Evolutionary conservation across 768 basidiomycete genomes (phyloP).

Genomic region (Jaapia argillacea): DNA sequence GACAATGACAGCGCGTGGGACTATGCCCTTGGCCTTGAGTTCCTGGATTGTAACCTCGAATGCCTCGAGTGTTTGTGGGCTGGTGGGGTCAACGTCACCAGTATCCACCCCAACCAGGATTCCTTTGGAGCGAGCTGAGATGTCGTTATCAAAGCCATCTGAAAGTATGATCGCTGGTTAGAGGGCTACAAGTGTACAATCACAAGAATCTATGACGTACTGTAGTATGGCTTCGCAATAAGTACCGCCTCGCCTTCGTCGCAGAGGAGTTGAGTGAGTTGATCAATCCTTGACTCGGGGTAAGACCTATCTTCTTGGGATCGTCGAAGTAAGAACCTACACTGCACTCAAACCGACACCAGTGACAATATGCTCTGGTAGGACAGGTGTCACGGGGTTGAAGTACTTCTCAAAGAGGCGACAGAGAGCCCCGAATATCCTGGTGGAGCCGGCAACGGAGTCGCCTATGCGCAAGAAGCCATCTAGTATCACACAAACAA

Average conservation of each 20-base stretch:
- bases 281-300: neutral
- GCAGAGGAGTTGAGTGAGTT: neutral
- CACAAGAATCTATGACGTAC: neutral
- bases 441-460: neutral
- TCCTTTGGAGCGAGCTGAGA: neutral
- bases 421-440: neutral
- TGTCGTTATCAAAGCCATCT: neutral
- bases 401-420: neutral
- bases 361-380: neutral
- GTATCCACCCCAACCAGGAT: neutral
- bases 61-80: neutral
- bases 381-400: neutral
- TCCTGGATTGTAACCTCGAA: neutral
- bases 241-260: neutral
- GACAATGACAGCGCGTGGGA: neutral
- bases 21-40: neutral
- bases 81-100: neutral
- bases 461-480: neutral
- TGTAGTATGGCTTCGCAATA: neutral
- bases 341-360: neutral
- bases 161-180: neutral
- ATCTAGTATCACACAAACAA: neutral
- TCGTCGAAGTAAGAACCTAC: neutral
- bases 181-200: neutral
- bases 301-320: neutral